phyloP scores from a whole-genome alignment of 495 filamentous ascomycete species.

The Penicillium atrosanguineum region DNA sequence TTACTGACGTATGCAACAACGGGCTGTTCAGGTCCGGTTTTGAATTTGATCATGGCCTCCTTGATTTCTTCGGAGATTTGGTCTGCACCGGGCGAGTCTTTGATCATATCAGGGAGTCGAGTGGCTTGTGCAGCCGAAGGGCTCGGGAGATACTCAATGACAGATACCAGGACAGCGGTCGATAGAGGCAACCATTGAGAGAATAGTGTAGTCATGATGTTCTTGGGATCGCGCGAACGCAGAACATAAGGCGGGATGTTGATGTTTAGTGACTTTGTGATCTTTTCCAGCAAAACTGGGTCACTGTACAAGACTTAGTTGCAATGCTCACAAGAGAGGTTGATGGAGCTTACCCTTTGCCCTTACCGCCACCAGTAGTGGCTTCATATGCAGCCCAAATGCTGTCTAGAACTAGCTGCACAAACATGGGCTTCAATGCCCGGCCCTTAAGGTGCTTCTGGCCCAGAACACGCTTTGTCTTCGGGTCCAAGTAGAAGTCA shows the following conservation, averaged over 20 bases:
- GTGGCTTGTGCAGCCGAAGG: constrained; percentile 80
- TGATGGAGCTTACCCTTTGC: constrained; percentile 64
- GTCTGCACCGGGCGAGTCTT: constrained; percentile 74
- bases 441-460: constrained; percentile 92
- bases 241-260: constrained; percentile 79
- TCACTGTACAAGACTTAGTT: constrained; percentile 56
- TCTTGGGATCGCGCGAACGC: constrained; percentile 77
- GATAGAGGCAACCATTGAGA: constrained; percentile 89
- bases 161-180: constrained; percentile 86
- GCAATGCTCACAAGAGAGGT: background rate
- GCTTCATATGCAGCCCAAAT: constrained; percentile 97
- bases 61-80: constrained; percentile 65
- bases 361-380: constrained; percentile 75
- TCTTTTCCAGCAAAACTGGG: constrained; percentile 80
- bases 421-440: constrained; percentile 93
- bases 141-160: constrained; percentile 88
- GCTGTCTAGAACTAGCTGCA: constrained; percentile 91
- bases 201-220: constrained; percentile 83
- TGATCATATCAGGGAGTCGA: constrained; percentile 73
- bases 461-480: constrained; percentile 88
- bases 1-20: constrained; percentile 97
- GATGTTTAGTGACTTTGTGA: constrained; percentile 86
- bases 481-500: constrained; percentile 94
- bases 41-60: constrained; percentile 79
- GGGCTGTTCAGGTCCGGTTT: constrained; percentile 63